These are phyloP conservation scores for Fusarium bactridioides DNA, from an alignment of 2,329 filamentous ascomycete species.

Conservation along the genomic window DNA sequence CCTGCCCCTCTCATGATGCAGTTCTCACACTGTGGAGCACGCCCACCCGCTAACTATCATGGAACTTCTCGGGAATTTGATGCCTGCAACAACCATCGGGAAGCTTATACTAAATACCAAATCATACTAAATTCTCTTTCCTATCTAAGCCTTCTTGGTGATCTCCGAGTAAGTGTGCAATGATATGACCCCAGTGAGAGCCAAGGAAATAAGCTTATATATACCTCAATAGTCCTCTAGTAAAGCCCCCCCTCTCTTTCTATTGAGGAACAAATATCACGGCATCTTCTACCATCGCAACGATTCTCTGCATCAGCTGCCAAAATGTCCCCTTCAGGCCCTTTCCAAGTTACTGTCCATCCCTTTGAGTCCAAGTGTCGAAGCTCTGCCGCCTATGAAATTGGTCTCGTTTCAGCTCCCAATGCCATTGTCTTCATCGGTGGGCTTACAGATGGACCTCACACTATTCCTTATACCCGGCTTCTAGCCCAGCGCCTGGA, in stretches of 20 bases:
- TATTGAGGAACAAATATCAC: not conserved
- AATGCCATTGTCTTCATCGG: constrained; percentile 75
- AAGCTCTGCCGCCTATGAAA: constrained; percentile 57
- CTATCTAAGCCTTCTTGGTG: not conserved
- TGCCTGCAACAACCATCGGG: not conserved
- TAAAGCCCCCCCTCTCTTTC: not conserved
- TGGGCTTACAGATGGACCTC: constrained; percentile 74
- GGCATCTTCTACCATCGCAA: not conserved
- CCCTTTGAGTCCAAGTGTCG: constrained; percentile 53
- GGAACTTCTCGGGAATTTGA: not conserved
- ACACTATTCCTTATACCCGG: constrained; percentile 67
- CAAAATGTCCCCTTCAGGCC: constrained; percentile 41
- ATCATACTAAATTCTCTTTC: not conserved
- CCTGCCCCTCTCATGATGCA: not conserved
- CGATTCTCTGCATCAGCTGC: not conserved
- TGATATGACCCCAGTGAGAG: not conserved
- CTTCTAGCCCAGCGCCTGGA: constrained; percentile 56
- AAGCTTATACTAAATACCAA: not conserved
- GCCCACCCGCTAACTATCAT: not conserved
- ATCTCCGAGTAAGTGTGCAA: not conserved
- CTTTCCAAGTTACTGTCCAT: constrained; percentile 57
- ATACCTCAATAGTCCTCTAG: constrained; percentile 4
- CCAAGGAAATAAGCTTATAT: constrained; percentile 10
- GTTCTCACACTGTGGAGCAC: not conserved
- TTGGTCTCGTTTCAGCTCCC: constrained; percentile 49